Conservation (phyloP, 176 grass and related monocot species). For the Dactylis glomerata region DNA sequence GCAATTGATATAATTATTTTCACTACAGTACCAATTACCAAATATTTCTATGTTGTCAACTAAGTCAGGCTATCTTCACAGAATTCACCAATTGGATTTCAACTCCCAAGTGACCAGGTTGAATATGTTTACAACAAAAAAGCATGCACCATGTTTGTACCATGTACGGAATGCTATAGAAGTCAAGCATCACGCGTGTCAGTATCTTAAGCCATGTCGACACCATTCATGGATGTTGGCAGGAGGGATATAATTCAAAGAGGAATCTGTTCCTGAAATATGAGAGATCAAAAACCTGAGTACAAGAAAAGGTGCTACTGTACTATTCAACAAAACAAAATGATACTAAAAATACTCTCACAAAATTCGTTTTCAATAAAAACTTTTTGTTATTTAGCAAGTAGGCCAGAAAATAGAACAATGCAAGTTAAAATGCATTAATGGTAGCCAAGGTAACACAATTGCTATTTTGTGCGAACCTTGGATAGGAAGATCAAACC, state of each 20-base stretch:
- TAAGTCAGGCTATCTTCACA: not conserved
- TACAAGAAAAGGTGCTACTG: not conserved
- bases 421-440: not conserved
- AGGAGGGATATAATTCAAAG: not conserved
- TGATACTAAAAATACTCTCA: not conserved
- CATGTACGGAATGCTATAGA: not conserved
- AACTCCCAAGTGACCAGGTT: not conserved
- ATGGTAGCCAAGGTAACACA: not conserved
- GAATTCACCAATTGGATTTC: not conserved
- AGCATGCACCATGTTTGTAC: not conserved
- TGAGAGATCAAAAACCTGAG: not conserved
- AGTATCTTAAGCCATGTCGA: not conserved
- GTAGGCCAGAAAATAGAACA: not conserved
- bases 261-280: not conserved
- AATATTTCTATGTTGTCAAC: constrained; percentile 4
- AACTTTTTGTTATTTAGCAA: not conserved
- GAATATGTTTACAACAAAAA: constrained; percentile 5
- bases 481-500: not conserved
- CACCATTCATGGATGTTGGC: not conserved
- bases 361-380: not conserved
- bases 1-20: not conserved
- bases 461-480: not conserved
- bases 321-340: not conserved
- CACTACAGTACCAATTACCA: not conserved
- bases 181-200: not conserved